These are phyloP conservation scores for Sporisorium iseilematis-ciliati DNA, from an alignment of 1,284 basidiomycete genomes.

Conservation along the genomic window DNA sequence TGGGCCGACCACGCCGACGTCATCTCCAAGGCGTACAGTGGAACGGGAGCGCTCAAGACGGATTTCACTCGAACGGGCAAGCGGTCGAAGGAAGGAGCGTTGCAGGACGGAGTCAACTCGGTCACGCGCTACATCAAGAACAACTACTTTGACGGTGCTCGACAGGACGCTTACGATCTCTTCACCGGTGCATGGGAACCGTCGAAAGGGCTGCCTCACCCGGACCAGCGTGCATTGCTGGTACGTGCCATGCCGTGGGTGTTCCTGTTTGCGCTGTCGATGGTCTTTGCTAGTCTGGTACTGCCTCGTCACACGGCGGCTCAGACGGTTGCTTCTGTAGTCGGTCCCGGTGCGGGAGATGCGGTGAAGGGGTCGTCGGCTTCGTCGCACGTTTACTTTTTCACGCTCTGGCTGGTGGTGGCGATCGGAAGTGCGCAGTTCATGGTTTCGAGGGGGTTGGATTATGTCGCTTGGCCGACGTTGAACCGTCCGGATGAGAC, in stretches of 20 bases:
- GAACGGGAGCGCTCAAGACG: constrained; percentile 95
- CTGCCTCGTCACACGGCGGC: constrained; percentile 48
- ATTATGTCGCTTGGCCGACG: constrained; percentile 68
- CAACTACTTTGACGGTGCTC: constrained; percentile 94
- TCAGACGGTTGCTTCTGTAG: constrained; percentile 23
- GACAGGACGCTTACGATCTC: constrained; percentile 81
- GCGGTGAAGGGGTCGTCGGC: constrained; percentile 14
- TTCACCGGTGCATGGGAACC: constrained; percentile 88
- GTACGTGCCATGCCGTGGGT: constrained; percentile 88
- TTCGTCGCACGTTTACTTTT: constrained; percentile 38
- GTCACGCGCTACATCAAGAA: constrained; percentile 91
- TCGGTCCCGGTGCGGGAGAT: constrained; percentile 6
- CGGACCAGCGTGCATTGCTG: constrained; percentile 82
- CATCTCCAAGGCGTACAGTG: constrained; percentile 91
- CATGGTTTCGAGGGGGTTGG: constrained; percentile 63
- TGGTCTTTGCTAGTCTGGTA: constrained; percentile 74
- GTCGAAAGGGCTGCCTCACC: constrained; percentile 77
- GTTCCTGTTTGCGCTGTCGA: constrained; percentile 79
- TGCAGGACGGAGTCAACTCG: constrained; percentile 91
- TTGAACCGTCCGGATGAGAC: constrained; percentile 63
- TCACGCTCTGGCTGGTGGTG: constrained; percentile 54
- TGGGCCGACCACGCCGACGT: constrained; percentile 98
- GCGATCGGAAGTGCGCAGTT: constrained; percentile 45
- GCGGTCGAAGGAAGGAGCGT: constrained; percentile 80
- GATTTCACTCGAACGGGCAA: constrained; percentile 94